phyloP scores from a whole-genome alignment of 129 eudicot species.

The Apium graveolens region DNA sequence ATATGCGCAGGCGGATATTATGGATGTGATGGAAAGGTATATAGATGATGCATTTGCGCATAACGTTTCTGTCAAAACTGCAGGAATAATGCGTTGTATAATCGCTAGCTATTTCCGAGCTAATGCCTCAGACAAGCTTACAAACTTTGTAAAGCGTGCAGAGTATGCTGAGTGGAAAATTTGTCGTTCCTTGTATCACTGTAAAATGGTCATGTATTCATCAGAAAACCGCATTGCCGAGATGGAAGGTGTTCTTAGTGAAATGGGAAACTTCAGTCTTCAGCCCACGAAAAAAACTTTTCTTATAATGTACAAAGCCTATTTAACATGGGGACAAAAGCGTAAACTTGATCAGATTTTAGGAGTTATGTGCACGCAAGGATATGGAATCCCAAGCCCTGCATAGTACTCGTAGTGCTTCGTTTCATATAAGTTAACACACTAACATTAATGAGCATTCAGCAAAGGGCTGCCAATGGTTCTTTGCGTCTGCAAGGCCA shows the following conservation, averaged over 20 bases:
- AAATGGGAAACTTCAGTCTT: slow-evolving; percentile 56
- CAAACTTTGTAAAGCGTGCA: slow-evolving; percentile 52
- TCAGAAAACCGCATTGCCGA: slow-evolving; percentile 55
- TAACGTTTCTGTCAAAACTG: slow-evolving; percentile 36
- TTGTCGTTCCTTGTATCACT: slow-evolving; percentile 68
- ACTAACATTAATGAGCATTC: slow-evolving; percentile 9
- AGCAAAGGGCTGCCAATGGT: slow-evolving; percentile 4
- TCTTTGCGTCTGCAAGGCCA: slow-evolving; percentile 7
- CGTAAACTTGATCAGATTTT: slow-evolving; percentile 37
- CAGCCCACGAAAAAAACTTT: slow-evolving; percentile 45
- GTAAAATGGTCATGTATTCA: slow-evolving; percentile 60
- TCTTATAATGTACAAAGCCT: slow-evolving; percentile 51
- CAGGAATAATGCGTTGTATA: slow-evolving; percentile 41
- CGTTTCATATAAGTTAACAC: slow-evolving; percentile 2
- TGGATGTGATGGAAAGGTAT: slow-evolving; percentile 62
- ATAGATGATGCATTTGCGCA: slow-evolving; percentile 63
- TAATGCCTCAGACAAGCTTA: slow-evolving; percentile 59
- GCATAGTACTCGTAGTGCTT: not conserved
- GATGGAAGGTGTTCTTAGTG: slow-evolving; percentile 79
- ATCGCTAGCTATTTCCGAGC: slow-evolving; percentile 38
- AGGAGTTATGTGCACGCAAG: slow-evolving; percentile 64
- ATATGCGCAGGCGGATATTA: slow-evolving; percentile 59
- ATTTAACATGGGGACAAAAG: slow-evolving; percentile 37
- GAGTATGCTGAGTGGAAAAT: slow-evolving; percentile 75
- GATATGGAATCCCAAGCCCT: slow-evolving; percentile 33